Evolutionary conservation across 805 yeast genomes (phyloP).

Genomic region (Starmerella floricola): DNA sequence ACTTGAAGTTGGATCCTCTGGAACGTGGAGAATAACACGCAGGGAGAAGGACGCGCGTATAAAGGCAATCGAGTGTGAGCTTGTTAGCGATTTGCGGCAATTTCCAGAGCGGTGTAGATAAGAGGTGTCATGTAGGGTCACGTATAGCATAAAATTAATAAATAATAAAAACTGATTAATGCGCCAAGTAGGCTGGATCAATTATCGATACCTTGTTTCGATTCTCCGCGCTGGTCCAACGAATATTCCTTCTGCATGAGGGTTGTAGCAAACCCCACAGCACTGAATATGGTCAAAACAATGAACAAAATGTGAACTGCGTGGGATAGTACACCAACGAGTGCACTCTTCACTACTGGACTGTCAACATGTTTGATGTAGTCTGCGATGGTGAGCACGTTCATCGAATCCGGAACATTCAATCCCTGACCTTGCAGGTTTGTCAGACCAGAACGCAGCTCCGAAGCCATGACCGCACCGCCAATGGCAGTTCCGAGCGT

Average conservation of each 20-base stretch:
- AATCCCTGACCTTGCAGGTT: constrained; percentile 8
- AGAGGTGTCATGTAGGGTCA: no score
- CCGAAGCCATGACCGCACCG: constrained; percentile 26
- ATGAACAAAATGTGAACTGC: constrained; percentile 19
- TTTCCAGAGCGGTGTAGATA: no score
- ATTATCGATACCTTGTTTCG: constrained; percentile 22
- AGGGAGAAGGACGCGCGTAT: no score
- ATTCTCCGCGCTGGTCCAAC: constrained; percentile 19
- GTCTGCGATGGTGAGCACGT: constrained; percentile 18
- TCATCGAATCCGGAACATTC: constrained; percentile 16
- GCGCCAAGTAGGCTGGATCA: no score
- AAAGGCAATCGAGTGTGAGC: background rate
- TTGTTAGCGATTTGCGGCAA: background rate
- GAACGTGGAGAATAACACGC: no score
- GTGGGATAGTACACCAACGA: constrained; percentile 17
- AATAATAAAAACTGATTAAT: no score
- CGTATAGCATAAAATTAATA: background rate
- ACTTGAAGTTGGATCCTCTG: no score
- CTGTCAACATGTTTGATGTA: constrained; percentile 14
- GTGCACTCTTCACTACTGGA: constrained; percentile 6
- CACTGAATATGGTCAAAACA: constrained; percentile 20
- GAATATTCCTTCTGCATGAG: constrained; percentile 23
- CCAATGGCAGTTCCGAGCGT: constrained; percentile 28
- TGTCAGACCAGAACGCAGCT: constrained; percentile 13
- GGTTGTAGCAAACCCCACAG: constrained; percentile 17